Percentiles rank a stretch among this genome's conserved stretches.
Conservation (phyloP, 805 yeast species). For the Myxozyma nipponensis region DNA sequence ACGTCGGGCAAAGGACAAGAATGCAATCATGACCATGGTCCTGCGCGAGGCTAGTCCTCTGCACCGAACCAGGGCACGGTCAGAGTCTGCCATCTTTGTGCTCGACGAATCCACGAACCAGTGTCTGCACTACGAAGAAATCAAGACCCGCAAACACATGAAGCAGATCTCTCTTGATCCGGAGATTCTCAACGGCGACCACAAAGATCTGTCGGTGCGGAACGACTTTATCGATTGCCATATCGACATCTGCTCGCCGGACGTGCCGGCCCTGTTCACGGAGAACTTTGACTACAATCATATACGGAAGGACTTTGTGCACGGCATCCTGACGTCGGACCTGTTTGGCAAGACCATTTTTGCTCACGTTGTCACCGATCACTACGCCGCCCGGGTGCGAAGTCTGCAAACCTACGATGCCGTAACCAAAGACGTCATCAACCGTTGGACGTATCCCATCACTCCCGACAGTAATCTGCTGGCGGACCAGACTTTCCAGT, state of each 20-base stretch:
- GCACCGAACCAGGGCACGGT: slow-evolving; percentile 77
- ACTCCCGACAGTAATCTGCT: slow-evolving; percentile 80
- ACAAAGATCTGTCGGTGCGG: slow-evolving; percentile 72
- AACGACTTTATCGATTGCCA: slow-evolving; percentile 95
- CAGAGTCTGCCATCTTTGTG: slow-evolving; percentile 80
- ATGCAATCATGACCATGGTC: slow-evolving; percentile 93
- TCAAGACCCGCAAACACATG: slow-evolving; percentile 45
- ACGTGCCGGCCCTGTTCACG: slow-evolving; percentile 90
- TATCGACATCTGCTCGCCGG: slow-evolving; percentile 91
- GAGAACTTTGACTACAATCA: slow-evolving; percentile 94
- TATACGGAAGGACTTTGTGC: slow-evolving; percentile 80
- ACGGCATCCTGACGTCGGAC: slow-evolving; percentile 87
- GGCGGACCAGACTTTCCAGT: slow-evolving; percentile 67
- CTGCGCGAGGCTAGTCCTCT: slow-evolving; percentile 76
- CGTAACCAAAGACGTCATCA: slow-evolving; percentile 80
- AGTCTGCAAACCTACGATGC: slow-evolving; percentile 92
- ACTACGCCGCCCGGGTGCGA: slow-evolving; percentile 93
- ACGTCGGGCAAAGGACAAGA: slow-evolving; percentile 70
- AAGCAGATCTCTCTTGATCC: slow-evolving; percentile 67
- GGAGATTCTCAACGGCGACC: slow-evolving; percentile 66
- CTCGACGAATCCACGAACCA: slow-evolving; percentile 68
- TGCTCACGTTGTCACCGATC: slow-evolving; percentile 73
- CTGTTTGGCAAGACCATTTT: slow-evolving; percentile 85
- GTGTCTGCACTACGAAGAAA: slow-evolving; percentile 79
- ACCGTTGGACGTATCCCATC: slow-evolving; percentile 90